A percentile compares a stretch with the other conserved stretches of the same genome.
Evolutionary conservation across 2,329 filamentous ascomycete species (phyloP).

Genomic region (Diaporthe velutina): DNA sequence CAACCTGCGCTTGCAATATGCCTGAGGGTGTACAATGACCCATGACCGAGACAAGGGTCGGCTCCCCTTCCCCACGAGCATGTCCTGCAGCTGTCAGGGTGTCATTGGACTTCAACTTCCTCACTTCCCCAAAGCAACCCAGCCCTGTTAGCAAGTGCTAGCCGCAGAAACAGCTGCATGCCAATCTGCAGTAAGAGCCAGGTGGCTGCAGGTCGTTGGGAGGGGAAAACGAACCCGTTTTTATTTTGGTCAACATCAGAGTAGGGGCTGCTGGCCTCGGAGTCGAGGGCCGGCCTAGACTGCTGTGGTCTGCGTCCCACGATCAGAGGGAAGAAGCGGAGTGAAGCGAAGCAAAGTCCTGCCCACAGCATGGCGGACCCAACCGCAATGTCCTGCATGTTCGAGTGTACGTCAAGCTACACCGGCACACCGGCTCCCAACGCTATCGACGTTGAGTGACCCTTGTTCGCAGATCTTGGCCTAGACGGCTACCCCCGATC

Average conservation of each 20-base stretch:
- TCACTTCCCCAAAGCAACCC: conserved; percentile 10
- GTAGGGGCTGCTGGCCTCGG: background rate
- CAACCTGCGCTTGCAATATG: conserved; percentile 4
- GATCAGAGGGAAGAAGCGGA: background rate
- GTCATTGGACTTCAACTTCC: conserved; percentile 28
- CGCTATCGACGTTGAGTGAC: conserved; percentile 7
- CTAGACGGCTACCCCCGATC: conserved; percentile 16
- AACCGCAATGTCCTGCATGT: conserved; percentile 13
- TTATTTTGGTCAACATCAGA: background rate
- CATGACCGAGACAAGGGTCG: conserved; percentile 30
- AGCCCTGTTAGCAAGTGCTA: conserved; percentile 4
- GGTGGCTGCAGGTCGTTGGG: conserved; percentile 27
- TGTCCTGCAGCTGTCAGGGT: conserved; percentile 23
- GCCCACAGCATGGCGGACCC: conserved; percentile 2
- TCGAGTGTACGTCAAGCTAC: background rate
- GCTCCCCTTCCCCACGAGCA: conserved; percentile 29
- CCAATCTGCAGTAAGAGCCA: conserved; percentile 34
- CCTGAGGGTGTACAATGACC: conserved; percentile 30
- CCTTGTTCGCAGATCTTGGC: conserved; percentile 22
- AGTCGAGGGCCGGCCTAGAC: background rate
- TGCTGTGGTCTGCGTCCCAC: background rate
- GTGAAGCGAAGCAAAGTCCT: background rate
- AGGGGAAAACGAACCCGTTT: background rate
- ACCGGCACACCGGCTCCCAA: conserved; percentile 15
- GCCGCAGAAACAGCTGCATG: conserved; percentile 20